These are phyloP conservation scores for Yarrowia alimentaria DNA, from an alignment of 805 yeast genomes.

Conservation along the genomic window DNA sequence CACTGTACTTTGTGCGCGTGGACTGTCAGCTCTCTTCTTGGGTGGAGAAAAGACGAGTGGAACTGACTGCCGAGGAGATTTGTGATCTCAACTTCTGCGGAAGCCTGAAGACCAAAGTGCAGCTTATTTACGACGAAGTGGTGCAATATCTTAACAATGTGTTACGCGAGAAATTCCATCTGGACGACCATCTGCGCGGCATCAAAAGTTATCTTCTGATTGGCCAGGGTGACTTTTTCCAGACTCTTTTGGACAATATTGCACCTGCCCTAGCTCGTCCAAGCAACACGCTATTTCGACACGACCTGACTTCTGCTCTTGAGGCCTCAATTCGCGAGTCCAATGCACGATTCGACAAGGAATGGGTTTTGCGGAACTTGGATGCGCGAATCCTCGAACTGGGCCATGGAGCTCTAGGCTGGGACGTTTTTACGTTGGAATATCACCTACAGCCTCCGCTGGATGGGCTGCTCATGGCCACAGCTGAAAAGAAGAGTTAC, in stretches of 20 bases:
- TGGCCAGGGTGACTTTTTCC: slow-evolving; percentile 80
- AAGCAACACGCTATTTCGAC: slow-evolving; percentile 60
- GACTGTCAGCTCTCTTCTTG: slow-evolving; percentile 69
- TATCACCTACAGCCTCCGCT: slow-evolving; percentile 55
- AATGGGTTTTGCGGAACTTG: slow-evolving; percentile 50
- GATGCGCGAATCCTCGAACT: slow-evolving; percentile 82
- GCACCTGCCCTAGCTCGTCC: slow-evolving; percentile 55
- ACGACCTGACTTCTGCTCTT: slow-evolving; percentile 61
- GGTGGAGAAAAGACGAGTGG: slow-evolving; percentile 41
- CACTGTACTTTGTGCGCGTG: slow-evolving; percentile 59
- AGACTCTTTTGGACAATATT: slow-evolving; percentile 58
- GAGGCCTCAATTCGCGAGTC: slow-evolving; percentile 56
- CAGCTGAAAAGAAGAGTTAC: slow-evolving; percentile 51
- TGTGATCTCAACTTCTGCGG: slow-evolving; percentile 27
- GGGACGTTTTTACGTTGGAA: slow-evolving; percentile 91
- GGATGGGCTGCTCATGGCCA: slow-evolving; percentile 54
- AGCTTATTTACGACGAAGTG: slow-evolving; percentile 49
- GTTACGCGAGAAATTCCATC: slow-evolving; percentile 50
- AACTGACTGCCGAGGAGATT: slow-evolving; percentile 25
- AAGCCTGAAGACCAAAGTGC: slow-evolving; percentile 37
- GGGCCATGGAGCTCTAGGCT: slow-evolving; percentile 72
- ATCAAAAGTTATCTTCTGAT: slow-evolving; percentile 67
- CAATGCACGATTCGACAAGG: slow-evolving; percentile 39
- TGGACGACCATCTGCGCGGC: slow-evolving; percentile 56
- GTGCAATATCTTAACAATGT: slow-evolving; percentile 51